Evolutionary conservation across 257 asterid genomes (phyloP).

Genomic region (Solanum okadae): DNA sequence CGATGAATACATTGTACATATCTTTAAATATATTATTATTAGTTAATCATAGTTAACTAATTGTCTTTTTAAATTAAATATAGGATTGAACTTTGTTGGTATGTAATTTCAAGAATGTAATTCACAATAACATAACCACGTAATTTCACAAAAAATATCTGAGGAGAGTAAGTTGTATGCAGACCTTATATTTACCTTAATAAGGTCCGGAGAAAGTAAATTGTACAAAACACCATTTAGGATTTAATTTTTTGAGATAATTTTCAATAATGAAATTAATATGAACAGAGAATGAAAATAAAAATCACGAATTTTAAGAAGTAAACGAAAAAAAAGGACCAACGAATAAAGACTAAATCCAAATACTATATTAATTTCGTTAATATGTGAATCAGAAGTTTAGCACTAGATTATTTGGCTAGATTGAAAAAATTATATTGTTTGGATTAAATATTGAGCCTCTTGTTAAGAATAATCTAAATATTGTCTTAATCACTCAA

Average conservation of each 20-base stretch:
- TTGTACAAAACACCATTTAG: not conserved
- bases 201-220: not conserved
- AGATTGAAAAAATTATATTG: not conserved
- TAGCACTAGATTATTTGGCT: not conserved
- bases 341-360: not conserved
- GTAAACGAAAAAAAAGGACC: not conserved
- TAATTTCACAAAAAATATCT: not conserved
- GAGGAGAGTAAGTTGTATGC: not conserved
- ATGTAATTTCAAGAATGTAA: not conserved
- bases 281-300: not conserved
- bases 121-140: not conserved
- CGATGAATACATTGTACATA: too few species aligned
- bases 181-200: not conserved
- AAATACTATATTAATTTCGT: not conserved
- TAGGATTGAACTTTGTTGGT: not conserved
- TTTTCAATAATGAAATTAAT: not conserved
- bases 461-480: not conserved
- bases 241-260: not conserved
- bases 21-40: too few species aligned
- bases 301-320: not conserved
- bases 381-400: not conserved
- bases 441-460: not conserved
- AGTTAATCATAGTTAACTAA: too few species aligned
- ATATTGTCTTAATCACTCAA: not conserved
- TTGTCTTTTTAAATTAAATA: not conserved